These are phyloP conservation scores for Halophytophthora batemanensis DNA, from an alignment of 352 stramenopile genomes.

Conservation along the genomic window DNA sequence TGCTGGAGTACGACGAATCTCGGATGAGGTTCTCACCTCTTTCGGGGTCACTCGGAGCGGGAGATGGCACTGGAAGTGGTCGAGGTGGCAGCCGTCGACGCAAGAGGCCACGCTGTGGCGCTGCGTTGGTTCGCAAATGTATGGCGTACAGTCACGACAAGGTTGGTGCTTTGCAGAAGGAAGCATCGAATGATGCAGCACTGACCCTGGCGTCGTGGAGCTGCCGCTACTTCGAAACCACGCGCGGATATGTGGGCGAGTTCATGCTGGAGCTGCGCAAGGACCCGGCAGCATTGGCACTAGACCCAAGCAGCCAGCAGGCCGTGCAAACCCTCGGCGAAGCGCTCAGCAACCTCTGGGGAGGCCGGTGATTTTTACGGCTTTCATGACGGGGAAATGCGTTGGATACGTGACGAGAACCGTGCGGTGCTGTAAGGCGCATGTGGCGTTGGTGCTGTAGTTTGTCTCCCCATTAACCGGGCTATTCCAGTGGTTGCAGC, in stretches of 20 bases:
- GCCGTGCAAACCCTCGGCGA: conserved; percentile 24
- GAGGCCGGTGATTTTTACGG: not conserved
- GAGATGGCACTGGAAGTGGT: conserved; percentile 3
- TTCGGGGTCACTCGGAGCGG: conserved; percentile 1
- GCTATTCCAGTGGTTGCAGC: no score
- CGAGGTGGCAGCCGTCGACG: conserved; percentile 16
- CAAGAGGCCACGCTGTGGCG: conserved; percentile 29
- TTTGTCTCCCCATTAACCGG: not conserved
- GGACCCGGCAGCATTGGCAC: conserved; percentile 2
- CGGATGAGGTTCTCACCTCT: conserved; percentile 1
- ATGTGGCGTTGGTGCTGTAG: not conserved
- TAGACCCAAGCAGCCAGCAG: conserved; percentile 25
- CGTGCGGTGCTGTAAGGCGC: no score
- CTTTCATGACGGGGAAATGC: no score
- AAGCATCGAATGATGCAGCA: conserved; percentile 5
- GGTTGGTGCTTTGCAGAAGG: conserved; percentile 15
- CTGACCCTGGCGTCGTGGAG: conserved; percentile 13
- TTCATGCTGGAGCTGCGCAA: conserved; percentile 24
- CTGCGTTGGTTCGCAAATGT: conserved; percentile 43
- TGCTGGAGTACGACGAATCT: conserved; percentile 34
- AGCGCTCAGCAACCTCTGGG: conserved; percentile 16
- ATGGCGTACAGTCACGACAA: conserved; percentile 28
- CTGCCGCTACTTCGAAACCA: conserved; percentile 30
- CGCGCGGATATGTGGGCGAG: conserved; percentile 16
- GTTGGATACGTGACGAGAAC: no score